A percentile compares a stretch with the other conserved stretches of the same genome.
Conservation (phyloP, 768 basidiomycete species). For the Sistotremastrum suecicum region DNA sequence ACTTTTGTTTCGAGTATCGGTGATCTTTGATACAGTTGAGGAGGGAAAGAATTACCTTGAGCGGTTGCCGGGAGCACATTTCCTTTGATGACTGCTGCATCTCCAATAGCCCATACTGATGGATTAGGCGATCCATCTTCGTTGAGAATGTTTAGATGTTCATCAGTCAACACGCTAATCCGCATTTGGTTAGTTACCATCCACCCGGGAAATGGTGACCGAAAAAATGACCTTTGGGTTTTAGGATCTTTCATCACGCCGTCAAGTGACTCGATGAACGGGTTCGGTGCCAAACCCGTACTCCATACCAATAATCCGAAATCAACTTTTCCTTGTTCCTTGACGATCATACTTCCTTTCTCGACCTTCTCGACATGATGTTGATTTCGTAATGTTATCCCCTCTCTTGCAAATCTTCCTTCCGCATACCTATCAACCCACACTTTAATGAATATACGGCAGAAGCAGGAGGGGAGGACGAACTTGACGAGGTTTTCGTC, state of each 20-base stretch:
- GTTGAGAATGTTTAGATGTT: conserved; percentile 47
- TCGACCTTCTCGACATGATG: conserved; percentile 64
- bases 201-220: neutral
- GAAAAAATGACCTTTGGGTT: conserved; percentile 30
- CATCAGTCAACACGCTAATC: conserved; percentile 32
- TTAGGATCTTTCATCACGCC: conserved; percentile 48
- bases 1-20: conserved; percentile 25
- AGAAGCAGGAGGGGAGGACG: conserved; percentile 8
- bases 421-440: conserved; percentile 41
- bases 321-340: conserved; percentile 56
- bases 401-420: conserved; percentile 58
- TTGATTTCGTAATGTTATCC: conserved; percentile 55
- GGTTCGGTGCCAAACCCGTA: conserved; percentile 75
- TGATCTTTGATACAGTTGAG: conserved; percentile 5
- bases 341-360: conserved; percentile 46
- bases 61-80: conserved; percentile 68
- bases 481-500: conserved; percentile 53
- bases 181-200: neutral
- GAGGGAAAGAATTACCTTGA: conserved; percentile 35
- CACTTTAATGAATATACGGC: neutral
- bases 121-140: conserved; percentile 37
- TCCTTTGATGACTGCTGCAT: conserved; percentile 48
- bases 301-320: conserved; percentile 82
- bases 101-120: conserved; percentile 75
- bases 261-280: conserved; percentile 47